Evolutionary conservation across 1,284 basidiomycete genomes (phyloP).

Genomic region (Austropuccinia psidii): DNA sequence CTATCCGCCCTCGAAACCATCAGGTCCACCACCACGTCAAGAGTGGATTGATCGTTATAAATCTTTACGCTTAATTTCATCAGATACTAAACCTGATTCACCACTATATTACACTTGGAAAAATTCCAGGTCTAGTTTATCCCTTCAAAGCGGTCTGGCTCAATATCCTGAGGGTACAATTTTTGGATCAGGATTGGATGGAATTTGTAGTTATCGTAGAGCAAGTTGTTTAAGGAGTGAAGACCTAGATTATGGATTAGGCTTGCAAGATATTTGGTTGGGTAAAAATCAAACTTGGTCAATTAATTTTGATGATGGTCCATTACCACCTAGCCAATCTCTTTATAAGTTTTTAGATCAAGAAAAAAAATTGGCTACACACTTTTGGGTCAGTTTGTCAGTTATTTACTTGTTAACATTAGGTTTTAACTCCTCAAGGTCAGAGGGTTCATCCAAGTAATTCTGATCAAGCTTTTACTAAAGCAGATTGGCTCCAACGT

Average conservation of each 20-base stretch:
- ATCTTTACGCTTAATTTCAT: conserved; percentile 19
- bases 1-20: conserved; percentile 10
- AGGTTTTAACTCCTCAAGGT: no score
- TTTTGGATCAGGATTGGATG: neutral
- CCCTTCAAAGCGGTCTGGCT: conserved; percentile 2
- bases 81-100: neutral
- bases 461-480: no score
- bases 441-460: no score
- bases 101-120: neutral
- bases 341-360: conserved; percentile 8
- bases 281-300: conserved; percentile 22
- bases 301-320: conserved; percentile 35
- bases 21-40: conserved; percentile 1
- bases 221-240: conserved; percentile 18
- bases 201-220: conserved; percentile 31
- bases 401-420: neutral
- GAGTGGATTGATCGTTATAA: conserved; percentile 24
- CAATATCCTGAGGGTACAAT: conserved; percentile 5
- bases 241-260: neutral
- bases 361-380: conserved; percentile 13
- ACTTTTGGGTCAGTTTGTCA: conserved; percentile 15
- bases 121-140: conserved; percentile 7
- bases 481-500: conserved; percentile 20
- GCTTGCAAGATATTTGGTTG: conserved; percentile 17
- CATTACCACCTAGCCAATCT: neutral